Conservation (phyloP, 352 stramenopile genomes). For the Globisporangium spinosum region DNA sequence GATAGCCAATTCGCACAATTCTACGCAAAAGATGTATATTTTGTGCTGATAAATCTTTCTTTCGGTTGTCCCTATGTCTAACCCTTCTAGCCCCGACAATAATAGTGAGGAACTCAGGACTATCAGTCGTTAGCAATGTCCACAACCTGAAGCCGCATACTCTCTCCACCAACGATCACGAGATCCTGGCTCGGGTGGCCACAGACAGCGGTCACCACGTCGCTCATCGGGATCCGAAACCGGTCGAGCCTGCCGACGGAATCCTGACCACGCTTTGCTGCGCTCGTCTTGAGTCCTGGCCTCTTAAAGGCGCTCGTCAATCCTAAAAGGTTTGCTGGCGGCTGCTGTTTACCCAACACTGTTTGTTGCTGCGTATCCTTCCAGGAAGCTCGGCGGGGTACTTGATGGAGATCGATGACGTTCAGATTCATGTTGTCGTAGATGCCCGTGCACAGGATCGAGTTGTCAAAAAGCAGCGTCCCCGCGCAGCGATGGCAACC, state of each 20-base stretch:
- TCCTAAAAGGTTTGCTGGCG: neutral
- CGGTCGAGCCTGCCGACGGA: constrained; percentile 37
- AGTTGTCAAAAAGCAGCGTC: constrained; percentile 44
- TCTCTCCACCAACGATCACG: constrained; percentile 44
- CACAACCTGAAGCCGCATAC: constrained; percentile 37
- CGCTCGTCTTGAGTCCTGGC: neutral
- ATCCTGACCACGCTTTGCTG: neutral
- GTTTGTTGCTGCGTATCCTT: neutral
- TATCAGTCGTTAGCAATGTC: constrained; percentile 4
- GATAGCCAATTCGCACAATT: too few species aligned
- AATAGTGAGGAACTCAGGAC: too few species aligned
- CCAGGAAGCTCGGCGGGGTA: constrained; percentile 15
- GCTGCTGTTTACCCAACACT: neutral
- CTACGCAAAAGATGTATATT: too few species aligned
- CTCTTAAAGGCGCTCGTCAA: neutral
- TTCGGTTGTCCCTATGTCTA: too few species aligned
- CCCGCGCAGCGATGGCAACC: constrained; percentile 45
- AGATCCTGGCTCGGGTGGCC: constrained; percentile 40
- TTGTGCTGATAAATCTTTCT: too few species aligned
- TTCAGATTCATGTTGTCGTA: constrained; percentile 37
- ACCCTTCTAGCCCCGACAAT: neutral
- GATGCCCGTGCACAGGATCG: constrained; percentile 48
- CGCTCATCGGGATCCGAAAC: constrained; percentile 44
- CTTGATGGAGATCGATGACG: constrained; percentile 48
- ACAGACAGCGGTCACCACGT: constrained; percentile 42